Percentiles rank a stretch among this genome's conserved stretches.
Conservation (phyloP, 2,329 filamentous ascomycete species). For the Exserohilum turcica region DNA sequence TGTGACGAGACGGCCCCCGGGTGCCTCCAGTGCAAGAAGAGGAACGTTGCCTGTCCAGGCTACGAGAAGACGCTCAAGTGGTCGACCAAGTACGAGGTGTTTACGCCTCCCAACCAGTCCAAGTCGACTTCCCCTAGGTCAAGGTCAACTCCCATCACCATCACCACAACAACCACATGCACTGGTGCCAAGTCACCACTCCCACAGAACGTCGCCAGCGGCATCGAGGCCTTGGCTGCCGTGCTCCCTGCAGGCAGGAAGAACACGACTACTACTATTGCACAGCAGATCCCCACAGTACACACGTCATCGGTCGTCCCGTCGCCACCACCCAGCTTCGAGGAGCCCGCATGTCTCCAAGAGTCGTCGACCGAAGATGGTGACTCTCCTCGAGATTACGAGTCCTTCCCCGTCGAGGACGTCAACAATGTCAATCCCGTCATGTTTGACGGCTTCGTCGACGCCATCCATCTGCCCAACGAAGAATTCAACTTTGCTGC, state of each 20-base stretch:
- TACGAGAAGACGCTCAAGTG: slow-evolving; percentile 55
- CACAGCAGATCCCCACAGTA: slow-evolving; percentile 16
- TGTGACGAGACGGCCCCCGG: slow-evolving; percentile 52
- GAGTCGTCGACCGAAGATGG: slow-evolving; percentile 36
- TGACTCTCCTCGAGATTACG: slow-evolving; percentile 30
- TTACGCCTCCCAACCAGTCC: slow-evolving; percentile 39
- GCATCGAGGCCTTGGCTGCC: slow-evolving; percentile 46
- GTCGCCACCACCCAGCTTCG: slow-evolving; percentile 29
- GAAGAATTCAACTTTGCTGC: slow-evolving; percentile 35
- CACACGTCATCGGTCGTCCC: slow-evolving; percentile 25
- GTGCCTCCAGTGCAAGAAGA: slow-evolving; percentile 53
- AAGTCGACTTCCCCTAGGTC: slow-evolving; percentile 26
- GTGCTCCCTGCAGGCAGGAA: slow-evolving; percentile 42
- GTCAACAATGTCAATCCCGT: slow-evolving; percentile 29
- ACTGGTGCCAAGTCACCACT: slow-evolving; percentile 21
- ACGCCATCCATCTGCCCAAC: slow-evolving; percentile 27
- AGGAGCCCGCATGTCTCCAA: slow-evolving; percentile 22
- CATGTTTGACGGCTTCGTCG: slow-evolving; percentile 32
- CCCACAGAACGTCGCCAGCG: slow-evolving; percentile 38
- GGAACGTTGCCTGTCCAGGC: slow-evolving; percentile 53
- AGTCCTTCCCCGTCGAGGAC: slow-evolving; percentile 34
- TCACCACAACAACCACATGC: slow-evolving; percentile 14
- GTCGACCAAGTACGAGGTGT: slow-evolving; percentile 57
- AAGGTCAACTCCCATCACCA: slow-evolving; percentile 13
- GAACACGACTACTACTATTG: slow-evolving; percentile 18